phyloP scores from a whole-genome alignment of 768 basidiomycete genomes.

The Calocera cornea region DNA sequence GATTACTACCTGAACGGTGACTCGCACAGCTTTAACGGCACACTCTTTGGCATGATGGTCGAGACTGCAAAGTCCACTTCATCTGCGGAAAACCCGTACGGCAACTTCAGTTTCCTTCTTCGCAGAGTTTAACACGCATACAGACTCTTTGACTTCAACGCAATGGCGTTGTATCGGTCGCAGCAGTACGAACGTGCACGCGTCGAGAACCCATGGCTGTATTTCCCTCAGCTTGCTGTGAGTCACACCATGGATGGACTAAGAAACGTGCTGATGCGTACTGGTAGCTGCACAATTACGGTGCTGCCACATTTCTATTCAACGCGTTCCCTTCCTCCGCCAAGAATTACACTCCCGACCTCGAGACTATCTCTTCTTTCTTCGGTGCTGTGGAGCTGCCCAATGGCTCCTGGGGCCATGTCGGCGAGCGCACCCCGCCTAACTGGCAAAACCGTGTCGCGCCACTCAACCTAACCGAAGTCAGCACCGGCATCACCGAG shows the following conservation, averaged over 20 bases:
- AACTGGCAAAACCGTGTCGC: conserved; percentile 11
- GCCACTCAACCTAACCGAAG: conserved; percentile 9
- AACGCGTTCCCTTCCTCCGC: conserved; percentile 6
- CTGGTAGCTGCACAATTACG: background rate
- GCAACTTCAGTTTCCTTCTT: background rate
- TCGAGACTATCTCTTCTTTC: conserved; percentile 13
- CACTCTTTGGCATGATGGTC: background rate
- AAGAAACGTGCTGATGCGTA: background rate
- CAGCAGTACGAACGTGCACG: conserved; percentile 3
- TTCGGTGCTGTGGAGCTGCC: conserved; percentile 10
- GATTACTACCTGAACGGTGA: conserved; percentile 1
- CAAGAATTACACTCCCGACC: conserved; percentile 10
- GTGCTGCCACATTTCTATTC: background rate
- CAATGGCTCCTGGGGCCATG: conserved; percentile 9
- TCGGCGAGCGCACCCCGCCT: conserved; percentile 12
- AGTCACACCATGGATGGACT: background rate
- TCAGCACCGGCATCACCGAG: conserved; percentile 9
- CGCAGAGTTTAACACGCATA: background rate
- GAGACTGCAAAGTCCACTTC: background rate
- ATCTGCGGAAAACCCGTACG: background rate
- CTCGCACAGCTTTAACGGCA: conserved; percentile 1
- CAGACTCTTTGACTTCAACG: background rate
- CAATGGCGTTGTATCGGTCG: background rate
- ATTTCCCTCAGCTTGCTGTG: conserved; percentile 3
- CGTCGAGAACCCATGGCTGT: conserved; percentile 2